Evolutionary conservation across 495 filamentous ascomycete species (phyloP), one percentile per base, ranked within the genome.

Genomic region (Penicillium psychrofluorescens): DNA sequence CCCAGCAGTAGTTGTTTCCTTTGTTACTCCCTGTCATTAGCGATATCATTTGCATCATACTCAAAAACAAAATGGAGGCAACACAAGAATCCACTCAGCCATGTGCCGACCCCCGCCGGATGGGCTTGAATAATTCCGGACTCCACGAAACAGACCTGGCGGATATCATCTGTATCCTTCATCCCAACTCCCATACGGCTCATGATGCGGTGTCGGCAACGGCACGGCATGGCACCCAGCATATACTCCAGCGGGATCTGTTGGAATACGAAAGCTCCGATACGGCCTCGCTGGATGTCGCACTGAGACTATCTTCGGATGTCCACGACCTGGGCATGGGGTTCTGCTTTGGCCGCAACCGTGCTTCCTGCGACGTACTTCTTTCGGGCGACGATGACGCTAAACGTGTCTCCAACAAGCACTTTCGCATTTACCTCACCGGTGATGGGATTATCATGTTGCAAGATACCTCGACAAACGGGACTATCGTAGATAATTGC

Each of bases 351-450:
- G 92, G 92, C 15, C 80, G 92, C 35, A 88, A 91, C 50, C 38
- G 50, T 4, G 34, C 44, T n/a, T 69, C 69, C 30, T 91, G 85
- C 58, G 94, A 98, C 60, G 71, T 97, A 29, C 67, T 83, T 30
- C 72, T 91, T 15, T 56, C 69, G 7, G 55, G 66, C 4, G 61
- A 67, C 13, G 60, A 75, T 36, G 72, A 83, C 38, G 73, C 78
- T 2, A 61, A 71, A 41, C 76, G 81, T 13, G 70, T 96, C 32
- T 95, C 90, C 63, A 95, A 95, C 56, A 71, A 78, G 10, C 92
- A 98, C 55, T 98, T 95, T 59, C 81, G 88, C 30, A 95, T 98
- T 43, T 94, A 83, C 54, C 64, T 95, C 40, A 97, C 88, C 43
- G 64, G 77, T 4, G 76, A 85, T 37, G 86, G 79, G 9, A 80